These are phyloP conservation scores for Monosporozyma servazzii DNA, from an alignment of 805 yeast genomes.

Conservation along the genomic window DNA sequence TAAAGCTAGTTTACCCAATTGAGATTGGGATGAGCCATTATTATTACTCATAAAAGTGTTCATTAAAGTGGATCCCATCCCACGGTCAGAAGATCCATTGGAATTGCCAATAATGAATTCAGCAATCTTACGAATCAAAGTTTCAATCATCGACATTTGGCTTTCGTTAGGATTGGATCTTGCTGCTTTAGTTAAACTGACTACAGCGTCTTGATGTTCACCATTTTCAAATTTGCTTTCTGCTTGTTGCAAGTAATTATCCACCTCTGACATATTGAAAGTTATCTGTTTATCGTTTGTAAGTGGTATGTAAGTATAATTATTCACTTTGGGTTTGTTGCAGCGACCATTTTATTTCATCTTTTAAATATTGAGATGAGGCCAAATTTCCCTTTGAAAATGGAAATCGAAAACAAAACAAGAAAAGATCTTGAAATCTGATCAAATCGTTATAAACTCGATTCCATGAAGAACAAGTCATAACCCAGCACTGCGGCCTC, in stretches of 20 bases:
- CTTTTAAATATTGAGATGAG: neutral
- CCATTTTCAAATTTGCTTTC: constrained; percentile 16
- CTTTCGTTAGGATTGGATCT: constrained; percentile 16
- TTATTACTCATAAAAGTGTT: constrained; percentile 14
- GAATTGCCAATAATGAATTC: constrained; percentile 12
- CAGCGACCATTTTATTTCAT: neutral
- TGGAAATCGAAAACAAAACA: neutral
- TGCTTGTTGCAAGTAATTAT: constrained; percentile 17
- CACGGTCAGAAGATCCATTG: constrained; percentile 7
- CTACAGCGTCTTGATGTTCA: constrained; percentile 23
- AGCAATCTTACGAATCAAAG: constrained; percentile 15
- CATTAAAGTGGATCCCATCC: constrained; percentile 17
- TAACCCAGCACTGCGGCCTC: no score
- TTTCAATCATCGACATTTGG: constrained; percentile 19
- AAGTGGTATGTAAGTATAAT: neutral
- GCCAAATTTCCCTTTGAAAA: neutral
- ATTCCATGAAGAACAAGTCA: no score
- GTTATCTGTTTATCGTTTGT: neutral
- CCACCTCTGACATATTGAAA: constrained; percentile 9
- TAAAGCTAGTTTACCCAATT: constrained; percentile 25
- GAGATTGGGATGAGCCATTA: constrained; percentile 21
- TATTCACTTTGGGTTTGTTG: neutral
- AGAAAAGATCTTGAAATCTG: neutral
- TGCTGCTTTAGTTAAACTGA: constrained; percentile 21
- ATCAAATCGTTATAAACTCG: neutral